Conservation (phyloP, 352 stramenopile species). For the Pythium brassicae region DNA sequence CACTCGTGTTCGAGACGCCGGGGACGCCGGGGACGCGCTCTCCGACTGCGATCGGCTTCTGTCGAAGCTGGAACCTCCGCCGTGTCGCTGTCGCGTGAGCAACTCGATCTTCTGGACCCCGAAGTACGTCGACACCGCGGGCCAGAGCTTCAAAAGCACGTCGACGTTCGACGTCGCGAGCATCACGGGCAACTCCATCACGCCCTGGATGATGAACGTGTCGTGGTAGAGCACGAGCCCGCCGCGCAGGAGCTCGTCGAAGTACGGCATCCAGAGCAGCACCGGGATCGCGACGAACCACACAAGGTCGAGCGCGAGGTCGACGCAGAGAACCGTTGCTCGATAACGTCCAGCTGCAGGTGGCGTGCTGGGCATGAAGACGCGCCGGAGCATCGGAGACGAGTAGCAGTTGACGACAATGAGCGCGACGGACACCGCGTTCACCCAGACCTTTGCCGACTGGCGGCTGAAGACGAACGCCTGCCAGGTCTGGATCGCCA, state of each 20-base stretch:
- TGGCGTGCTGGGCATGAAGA: neutral
- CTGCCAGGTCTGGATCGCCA: slow-evolving; percentile 18
- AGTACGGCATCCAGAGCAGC: slow-evolving; percentile 12
- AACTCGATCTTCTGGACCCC: slow-evolving; percentile 14
- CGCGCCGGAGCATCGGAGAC: slow-evolving; percentile 2
- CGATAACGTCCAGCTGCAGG: neutral
- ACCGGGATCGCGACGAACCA: slow-evolving; percentile 15
- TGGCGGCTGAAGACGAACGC: slow-evolving; percentile 15
- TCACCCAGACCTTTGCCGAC: slow-evolving; percentile 19
- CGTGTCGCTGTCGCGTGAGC: slow-evolving; percentile 1
- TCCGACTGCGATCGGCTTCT: neutral
- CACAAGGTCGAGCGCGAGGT: slow-evolving; percentile 17
- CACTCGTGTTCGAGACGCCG: neutral
- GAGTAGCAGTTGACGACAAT: slow-evolving; percentile 20
- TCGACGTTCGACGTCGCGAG: slow-evolving; percentile 12
- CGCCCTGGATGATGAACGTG: slow-evolving; percentile 16
- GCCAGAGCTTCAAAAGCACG: slow-evolving; percentile 16
- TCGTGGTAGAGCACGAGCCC: slow-evolving; percentile 16
- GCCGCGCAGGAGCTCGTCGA: slow-evolving; percentile 6
- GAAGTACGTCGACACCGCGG: slow-evolving; percentile 13
- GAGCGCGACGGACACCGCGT: slow-evolving; percentile 9
- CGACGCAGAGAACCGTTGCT: slow-evolving; percentile 10
- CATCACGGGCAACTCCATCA: slow-evolving; percentile 17
- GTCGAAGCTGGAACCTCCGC: neutral
- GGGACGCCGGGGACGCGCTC: neutral